Conservation (phyloP, 2,329 filamentous ascomycete genomes). For the Clarireedia sp. region DNA sequence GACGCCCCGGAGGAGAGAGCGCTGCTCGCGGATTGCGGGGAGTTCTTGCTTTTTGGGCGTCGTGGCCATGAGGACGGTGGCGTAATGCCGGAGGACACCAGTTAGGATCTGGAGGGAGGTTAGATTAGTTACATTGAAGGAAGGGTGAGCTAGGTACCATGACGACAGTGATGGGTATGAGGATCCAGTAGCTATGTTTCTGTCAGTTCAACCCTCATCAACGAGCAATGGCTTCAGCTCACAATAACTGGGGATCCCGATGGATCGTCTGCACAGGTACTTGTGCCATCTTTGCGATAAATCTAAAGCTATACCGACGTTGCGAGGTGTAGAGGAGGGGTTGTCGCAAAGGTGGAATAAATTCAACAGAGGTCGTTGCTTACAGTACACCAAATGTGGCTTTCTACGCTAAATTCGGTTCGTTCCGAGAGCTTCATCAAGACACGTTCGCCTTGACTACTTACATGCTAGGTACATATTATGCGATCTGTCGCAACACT, state of each 20-base stretch:
- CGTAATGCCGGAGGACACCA: conserved; percentile 92
- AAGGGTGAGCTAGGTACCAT: conserved; percentile 53
- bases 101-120: conserved; percentile 61
- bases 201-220: conserved; percentile 19
- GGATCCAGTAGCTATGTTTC: conserved; percentile 83
- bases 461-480: not conserved
- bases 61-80: conserved; percentile 64
- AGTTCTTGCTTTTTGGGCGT: conserved; percentile 47
- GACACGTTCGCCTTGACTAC: conserved; percentile 26
- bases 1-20: conserved; percentile 74
- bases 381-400: conserved; percentile 21
- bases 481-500: not conserved
- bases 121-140: not conserved
- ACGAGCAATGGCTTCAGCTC: conserved; percentile 33
- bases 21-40: conserved; percentile 74
- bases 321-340: not conserved
- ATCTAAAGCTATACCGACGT: not conserved
- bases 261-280: conserved; percentile 89
- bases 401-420: conserved; percentile 19
- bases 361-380: conserved; percentile 1
- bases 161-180: conserved; percentile 92
- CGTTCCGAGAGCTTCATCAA: conserved; percentile 18
- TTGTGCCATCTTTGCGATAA: conserved; percentile 60
- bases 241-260: conserved; percentile 97
- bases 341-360: not conserved